phyloP scores from a whole-genome alignment of 345 rosid genomes.

The Populus deltoides region DNA sequence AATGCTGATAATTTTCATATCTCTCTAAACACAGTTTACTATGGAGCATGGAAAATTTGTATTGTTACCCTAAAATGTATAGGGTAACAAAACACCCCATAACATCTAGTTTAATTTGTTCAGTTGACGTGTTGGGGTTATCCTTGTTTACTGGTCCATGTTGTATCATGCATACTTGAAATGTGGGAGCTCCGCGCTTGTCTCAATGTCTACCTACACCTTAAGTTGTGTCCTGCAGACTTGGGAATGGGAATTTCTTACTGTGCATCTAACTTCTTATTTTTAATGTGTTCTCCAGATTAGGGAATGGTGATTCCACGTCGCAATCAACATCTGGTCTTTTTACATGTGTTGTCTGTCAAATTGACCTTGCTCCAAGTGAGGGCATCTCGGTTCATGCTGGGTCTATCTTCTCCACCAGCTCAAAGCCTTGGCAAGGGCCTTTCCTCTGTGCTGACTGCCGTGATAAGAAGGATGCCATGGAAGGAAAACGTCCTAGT shows the following conservation, averaged over 20 bases:
- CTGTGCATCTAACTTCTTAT: not conserved
- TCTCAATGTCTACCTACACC: not conserved
- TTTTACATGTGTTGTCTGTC: slow-evolving; percentile 81
- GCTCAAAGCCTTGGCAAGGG: slow-evolving; percentile 86
- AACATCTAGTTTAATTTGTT: not conserved
- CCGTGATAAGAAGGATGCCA: slow-evolving; percentile 82
- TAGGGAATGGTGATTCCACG: slow-evolving; percentile 48
- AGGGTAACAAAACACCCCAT: not conserved
- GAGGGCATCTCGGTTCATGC: slow-evolving; percentile 87
- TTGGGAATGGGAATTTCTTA: slow-evolving; percentile 37
- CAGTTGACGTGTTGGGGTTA: not conserved
- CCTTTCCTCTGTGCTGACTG: slow-evolving; percentile 80
- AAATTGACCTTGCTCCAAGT: slow-evolving; percentile 68
- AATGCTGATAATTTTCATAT: no score
- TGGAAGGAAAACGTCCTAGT: slow-evolving; percentile 89
- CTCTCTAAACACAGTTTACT: no score
- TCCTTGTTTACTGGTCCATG: not conserved
- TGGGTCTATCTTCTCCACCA: slow-evolving; percentile 65
- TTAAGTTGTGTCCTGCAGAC: slow-evolving; percentile 38
- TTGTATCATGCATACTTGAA: no score
- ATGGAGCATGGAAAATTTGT: not conserved
- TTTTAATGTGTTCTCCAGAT: slow-evolving; percentile 41
- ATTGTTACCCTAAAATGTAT: not conserved
- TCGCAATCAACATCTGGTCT: slow-evolving; percentile 53
- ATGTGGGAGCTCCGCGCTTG: no score